These are phyloP conservation scores for Zopfia rhizophila DNA, from an alignment of 2,329 filamentous ascomycete species.

Conservation along the genomic window DNA sequence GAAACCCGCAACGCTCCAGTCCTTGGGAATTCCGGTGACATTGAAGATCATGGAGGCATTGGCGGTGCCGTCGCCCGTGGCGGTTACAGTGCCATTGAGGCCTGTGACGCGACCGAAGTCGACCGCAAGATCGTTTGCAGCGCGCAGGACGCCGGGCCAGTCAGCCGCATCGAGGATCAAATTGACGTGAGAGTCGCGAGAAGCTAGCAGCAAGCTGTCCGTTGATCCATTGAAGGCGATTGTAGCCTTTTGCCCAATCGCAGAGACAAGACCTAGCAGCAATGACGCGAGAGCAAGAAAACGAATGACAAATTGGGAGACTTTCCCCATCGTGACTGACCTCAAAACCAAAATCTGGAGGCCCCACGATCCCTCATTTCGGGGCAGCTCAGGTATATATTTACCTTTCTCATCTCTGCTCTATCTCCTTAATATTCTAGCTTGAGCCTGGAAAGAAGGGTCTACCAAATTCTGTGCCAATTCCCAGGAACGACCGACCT, in stretches of 20 bases:
- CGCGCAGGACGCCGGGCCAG: slow-evolving; percentile 74
- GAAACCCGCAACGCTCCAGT: slow-evolving; percentile 43
- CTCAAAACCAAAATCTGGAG: slow-evolving; percentile 1
- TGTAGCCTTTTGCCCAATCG: slow-evolving; percentile 63
- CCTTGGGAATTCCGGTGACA: slow-evolving; percentile 49
- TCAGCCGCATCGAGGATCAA: slow-evolving; percentile 58
- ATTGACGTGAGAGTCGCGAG: slow-evolving; percentile 38
- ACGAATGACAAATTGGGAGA: slow-evolving; percentile 5
- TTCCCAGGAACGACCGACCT: no score
- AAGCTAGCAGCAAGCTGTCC: slow-evolving; percentile 45
- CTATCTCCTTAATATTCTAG: slow-evolving; percentile 35
- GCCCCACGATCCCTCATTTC: not conserved
- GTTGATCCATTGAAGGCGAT: slow-evolving; percentile 58
- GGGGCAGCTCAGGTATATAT: slow-evolving; percentile 10
- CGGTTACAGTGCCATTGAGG: slow-evolving; percentile 65
- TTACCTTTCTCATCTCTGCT: slow-evolving; percentile 5
- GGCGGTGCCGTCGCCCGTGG: slow-evolving; percentile 64
- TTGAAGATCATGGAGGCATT: slow-evolving; percentile 56
- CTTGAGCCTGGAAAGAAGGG: no score
- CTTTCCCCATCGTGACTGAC: slow-evolving; percentile 5
- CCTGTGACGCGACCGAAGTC: slow-evolving; percentile 79
- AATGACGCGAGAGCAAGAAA: slow-evolving; percentile 33
- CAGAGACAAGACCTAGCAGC: slow-evolving; percentile 33
- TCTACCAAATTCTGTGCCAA: no score
- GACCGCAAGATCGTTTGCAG: slow-evolving; percentile 71